These are phyloP conservation scores for Onygenales sp. DNA, from an alignment of 2,329 filamentous ascomycete genomes.

Conservation along the genomic window DNA sequence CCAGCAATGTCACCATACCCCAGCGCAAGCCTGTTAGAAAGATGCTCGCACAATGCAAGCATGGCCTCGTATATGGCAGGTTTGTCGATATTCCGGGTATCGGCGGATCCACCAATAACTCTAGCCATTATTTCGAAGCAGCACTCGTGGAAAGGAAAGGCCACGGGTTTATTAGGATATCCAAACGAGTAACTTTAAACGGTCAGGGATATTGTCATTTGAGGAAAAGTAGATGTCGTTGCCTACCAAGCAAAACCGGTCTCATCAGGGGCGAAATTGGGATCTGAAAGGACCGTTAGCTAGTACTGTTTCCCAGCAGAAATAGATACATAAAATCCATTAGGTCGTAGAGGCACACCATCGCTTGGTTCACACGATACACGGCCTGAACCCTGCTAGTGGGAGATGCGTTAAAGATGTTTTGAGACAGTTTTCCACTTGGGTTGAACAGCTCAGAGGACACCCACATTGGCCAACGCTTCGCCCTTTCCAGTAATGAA, in stretches of 20 bases:
- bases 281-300: no score
- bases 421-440: no score
- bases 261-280: no score
- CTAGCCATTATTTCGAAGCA: constrained; percentile 3
- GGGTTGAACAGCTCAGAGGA: no score
- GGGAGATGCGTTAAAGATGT: no score
- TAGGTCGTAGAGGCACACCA: no score
- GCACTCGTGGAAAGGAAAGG: constrained; percentile 5
- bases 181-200: background rate
- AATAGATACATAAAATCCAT: no score
- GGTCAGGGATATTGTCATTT: background rate
- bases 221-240: background rate
- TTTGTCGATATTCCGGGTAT: background rate
- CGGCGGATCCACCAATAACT: background rate
- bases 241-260: background rate
- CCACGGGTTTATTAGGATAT: background rate
- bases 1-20: background rate
- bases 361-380: no score
- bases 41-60: background rate
- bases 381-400: no score
- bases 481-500: no score
- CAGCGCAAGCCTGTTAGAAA: background rate
- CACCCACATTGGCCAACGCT: no score
- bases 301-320: no score
- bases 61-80: constrained; percentile 2